Base-by-base conservation (phyloP, 331 rosid genomes). In the Telfairia occidentalis region DNA sequence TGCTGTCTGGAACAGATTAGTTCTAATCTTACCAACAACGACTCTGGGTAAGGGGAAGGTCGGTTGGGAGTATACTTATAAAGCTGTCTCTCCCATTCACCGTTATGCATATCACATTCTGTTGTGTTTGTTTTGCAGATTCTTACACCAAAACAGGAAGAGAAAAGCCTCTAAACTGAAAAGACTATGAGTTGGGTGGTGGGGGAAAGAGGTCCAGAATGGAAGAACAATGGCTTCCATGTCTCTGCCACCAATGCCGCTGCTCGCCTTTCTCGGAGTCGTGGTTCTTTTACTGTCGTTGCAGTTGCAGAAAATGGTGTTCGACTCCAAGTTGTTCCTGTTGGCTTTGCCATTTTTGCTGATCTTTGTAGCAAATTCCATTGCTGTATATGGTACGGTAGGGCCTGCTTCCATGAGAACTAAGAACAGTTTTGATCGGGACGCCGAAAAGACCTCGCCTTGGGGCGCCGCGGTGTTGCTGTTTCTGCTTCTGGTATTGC, bases 401-500 rank as follows among this genome's bases (percentile, higher is more conserved):
- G 75, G 78, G 37, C 15, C 78, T 55, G 55, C 79, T 3, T 28
- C 38, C 32, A 64, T 82, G 30, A 42, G 53, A 32, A 53, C 78
- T 0, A 82, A 74, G 71, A 78, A 1, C 18, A 7, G 13, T 16
- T 46, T 45, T 52, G 79, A 70, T 43, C 70, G 50, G n/a, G 78
- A 63, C 42, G 45, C 81, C 19, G 82, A 50, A 0, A 65, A 82
- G 28, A 61, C 72, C 2, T 80, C 87, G 7, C 90, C 96, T 9
- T 90, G 94, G 93, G 87, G 89, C 3, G 84, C 82, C 6, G 90
- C 83, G 1, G 78, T 86, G 50, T 59, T 88, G 54, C 82, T 92
- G 75, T 50, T 85, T 65, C 50, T 92, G 57, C 81, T 92, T 50
- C 71, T 88, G 82, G 61, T 88, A 11, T 74, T 90, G 85, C 71